These are phyloP conservation scores for Apophysomyces ossiformis DNA, from an alignment of 371 early-diverging fungal species.

Conservation along the genomic window DNA sequence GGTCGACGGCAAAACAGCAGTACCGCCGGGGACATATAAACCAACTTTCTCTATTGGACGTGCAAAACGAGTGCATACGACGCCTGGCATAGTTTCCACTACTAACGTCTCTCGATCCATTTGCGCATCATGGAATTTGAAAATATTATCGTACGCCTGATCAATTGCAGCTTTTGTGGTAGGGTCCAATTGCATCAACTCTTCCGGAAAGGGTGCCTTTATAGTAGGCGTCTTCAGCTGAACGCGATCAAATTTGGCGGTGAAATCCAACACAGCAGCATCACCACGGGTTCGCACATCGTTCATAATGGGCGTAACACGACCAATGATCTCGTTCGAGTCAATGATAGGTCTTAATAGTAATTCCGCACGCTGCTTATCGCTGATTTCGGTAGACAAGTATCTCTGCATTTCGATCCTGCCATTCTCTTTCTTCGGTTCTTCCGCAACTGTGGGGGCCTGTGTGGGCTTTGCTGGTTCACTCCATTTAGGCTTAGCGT, in stretches of 20 bases:
- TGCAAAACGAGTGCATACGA: slow-evolving; percentile 88
- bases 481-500: slow-evolving; percentile 86
- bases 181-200: slow-evolving; percentile 69
- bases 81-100: slow-evolving; percentile 98
- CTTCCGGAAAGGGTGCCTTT: slow-evolving; percentile 82
- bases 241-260: slow-evolving; percentile 91
- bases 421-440: slow-evolving; percentile 22
- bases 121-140: slow-evolving; percentile 94
- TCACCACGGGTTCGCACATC: slow-evolving; percentile 87
- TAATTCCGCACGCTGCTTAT: slow-evolving; percentile 61
- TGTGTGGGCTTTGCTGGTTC: slow-evolving; percentile 21
- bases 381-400: slow-evolving; percentile 46
- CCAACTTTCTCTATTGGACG: slow-evolving; percentile 97
- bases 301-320: slow-evolving; percentile 91
- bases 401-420: slow-evolving; percentile 72
- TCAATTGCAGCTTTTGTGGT: slow-evolving; percentile 87
- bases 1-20: slow-evolving; percentile 95
- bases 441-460: slow-evolving; percentile 29
- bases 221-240: slow-evolving; percentile 71
- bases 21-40: slow-evolving; percentile 97
- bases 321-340: slow-evolving; percentile 80
- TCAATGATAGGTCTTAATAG: slow-evolving; percentile 92
- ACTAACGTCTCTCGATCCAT: slow-evolving; percentile 68
- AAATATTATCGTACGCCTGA: slow-evolving; percentile 91
- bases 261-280: slow-evolving; percentile 81